Evolutionary conservation across 2,329 filamentous ascomycete genomes (phyloP).

Genomic region (Gremmenia infestans): DNA sequence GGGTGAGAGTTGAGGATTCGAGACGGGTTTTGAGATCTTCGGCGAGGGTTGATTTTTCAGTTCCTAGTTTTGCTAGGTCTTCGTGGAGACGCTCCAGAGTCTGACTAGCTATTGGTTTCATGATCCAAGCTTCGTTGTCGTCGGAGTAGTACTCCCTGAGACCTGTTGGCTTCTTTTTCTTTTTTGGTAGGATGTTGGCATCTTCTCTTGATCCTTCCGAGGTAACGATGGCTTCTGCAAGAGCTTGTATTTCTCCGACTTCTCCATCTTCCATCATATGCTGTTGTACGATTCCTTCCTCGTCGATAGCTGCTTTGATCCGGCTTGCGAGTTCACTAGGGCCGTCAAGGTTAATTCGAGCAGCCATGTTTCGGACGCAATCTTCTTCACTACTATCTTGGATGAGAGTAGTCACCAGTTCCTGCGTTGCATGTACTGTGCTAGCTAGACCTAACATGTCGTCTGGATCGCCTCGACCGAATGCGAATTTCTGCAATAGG

Average conservation of each 20-base stretch:
- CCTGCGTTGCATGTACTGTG: slow-evolving; percentile 70
- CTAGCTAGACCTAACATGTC: slow-evolving; percentile 79
- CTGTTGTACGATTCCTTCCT: slow-evolving; percentile 79
- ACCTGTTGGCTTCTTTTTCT: slow-evolving; percentile 40
- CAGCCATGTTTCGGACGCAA: slow-evolving; percentile 43
- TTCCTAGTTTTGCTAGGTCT: slow-evolving; percentile 54
- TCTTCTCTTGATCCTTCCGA: slow-evolving; percentile 59
- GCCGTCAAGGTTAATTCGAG: slow-evolving; percentile 60
- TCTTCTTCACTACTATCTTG: slow-evolving; percentile 18
- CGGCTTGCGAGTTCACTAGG: slow-evolving; percentile 63
- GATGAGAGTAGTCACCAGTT: slow-evolving; percentile 51
- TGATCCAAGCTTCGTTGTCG: slow-evolving; percentile 57
- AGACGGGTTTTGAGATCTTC: slow-evolving; percentile 58
- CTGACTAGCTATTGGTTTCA: slow-evolving; percentile 64
- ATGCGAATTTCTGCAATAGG: slow-evolving; percentile 87
- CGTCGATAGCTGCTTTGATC: slow-evolving; percentile 80
- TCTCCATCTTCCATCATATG: slow-evolving; percentile 73
- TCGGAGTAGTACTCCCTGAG: slow-evolving; percentile 55
- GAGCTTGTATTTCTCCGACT: slow-evolving; percentile 62
- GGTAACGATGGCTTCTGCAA: slow-evolving; percentile 67
- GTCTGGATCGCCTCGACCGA: slow-evolving; percentile 87
- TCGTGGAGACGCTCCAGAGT: slow-evolving; percentile 63
- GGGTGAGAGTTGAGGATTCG: slow-evolving; percentile 58
- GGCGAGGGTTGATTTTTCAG: slow-evolving; percentile 57
- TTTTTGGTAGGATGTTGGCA: slow-evolving; percentile 39